A percentile compares a stretch with the other conserved stretches of the same genome.
phyloP scores from a whole-genome alignment of 208 protist genomes.

The Angomonas deanei region DNA sequence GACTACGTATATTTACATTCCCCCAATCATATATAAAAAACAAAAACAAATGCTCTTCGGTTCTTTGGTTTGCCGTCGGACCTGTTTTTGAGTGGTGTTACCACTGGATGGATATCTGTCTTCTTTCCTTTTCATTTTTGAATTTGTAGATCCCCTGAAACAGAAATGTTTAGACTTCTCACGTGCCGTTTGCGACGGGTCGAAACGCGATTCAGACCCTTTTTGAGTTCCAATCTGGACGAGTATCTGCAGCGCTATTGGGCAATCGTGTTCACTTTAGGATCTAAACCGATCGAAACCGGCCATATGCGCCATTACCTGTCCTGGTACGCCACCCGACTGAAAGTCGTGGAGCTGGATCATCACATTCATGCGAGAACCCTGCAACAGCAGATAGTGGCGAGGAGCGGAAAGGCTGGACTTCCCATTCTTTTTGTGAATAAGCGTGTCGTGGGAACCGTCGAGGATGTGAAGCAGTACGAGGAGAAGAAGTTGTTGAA shows the following conservation, averaged over 20 bases:
- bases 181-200: no score
- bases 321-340: conserved; percentile 80
- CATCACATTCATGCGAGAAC: conserved; percentile 63
- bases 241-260: conserved; percentile 78
- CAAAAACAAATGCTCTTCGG: background rate
- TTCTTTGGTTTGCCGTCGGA: background rate
- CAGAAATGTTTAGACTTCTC: no score
- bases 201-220: conserved; percentile 34
- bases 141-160: no score
- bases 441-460: conserved; percentile 66
- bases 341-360: conserved; percentile 84
- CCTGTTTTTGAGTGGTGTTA: background rate
- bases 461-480: conserved; percentile 52
- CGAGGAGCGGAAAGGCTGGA: conserved; percentile 28
- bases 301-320: conserved; percentile 86
- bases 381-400: conserved; percentile 50
- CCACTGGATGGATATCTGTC: no score
- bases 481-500: conserved; percentile 73
- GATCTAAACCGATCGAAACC: conserved; percentile 61
- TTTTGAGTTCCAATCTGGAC: conserved; percentile 47
- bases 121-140: no score
- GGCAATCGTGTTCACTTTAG: conserved; percentile 79
- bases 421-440: conserved; percentile 87
- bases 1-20: background rate
- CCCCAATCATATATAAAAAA: background rate